These are phyloP conservation scores for Phaeosphaeria sp. DNA, from an alignment of 2,329 filamentous ascomycete species.

Conservation along the genomic window DNA sequence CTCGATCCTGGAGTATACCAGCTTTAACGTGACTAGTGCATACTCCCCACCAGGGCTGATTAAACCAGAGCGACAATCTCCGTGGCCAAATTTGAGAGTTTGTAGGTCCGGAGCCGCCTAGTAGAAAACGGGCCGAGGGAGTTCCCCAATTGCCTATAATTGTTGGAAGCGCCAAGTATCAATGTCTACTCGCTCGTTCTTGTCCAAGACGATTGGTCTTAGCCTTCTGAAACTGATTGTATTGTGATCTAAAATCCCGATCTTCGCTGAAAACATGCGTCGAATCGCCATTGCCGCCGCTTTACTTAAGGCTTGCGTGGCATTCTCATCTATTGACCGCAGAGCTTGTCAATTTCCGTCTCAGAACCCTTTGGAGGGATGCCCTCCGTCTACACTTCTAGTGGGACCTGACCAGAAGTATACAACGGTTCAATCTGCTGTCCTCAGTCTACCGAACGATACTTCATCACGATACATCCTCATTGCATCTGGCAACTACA, in stretches of 20 bases:
- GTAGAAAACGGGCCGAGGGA: neutral
- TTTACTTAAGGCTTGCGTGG: slow-evolving; percentile 21
- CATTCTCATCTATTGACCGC: slow-evolving; percentile 22
- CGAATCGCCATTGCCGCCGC: slow-evolving; percentile 7
- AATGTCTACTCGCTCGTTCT: neutral
- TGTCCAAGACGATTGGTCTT: neutral
- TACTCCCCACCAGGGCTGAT: neutral
- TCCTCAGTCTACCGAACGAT: slow-evolving; percentile 55
- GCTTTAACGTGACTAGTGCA: neutral
- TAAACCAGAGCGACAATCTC: neutral
- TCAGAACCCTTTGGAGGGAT: slow-evolving; percentile 46
- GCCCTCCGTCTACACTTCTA: slow-evolving; percentile 43
- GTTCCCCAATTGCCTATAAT: neutral
- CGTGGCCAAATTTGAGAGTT: neutral
- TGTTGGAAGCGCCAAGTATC: slow-evolving; percentile 4
- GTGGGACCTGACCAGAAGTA: slow-evolving; percentile 34
- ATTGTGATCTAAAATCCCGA: neutral
- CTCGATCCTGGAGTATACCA: neutral
- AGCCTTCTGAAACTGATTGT: neutral
- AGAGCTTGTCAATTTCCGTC: slow-evolving; percentile 48
- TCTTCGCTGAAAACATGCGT: slow-evolving; percentile 15
- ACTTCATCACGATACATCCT: slow-evolving; percentile 61
- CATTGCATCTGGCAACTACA: slow-evolving; percentile 66
- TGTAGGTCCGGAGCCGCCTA: too few relatives aligned
- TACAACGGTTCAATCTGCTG: slow-evolving; percentile 56